A percentile compares a stretch with the other conserved stretches of the same genome.
phyloP scores from a whole-genome alignment of 2,329 filamentous ascomycete species.

The Fusarium siculi region DNA sequence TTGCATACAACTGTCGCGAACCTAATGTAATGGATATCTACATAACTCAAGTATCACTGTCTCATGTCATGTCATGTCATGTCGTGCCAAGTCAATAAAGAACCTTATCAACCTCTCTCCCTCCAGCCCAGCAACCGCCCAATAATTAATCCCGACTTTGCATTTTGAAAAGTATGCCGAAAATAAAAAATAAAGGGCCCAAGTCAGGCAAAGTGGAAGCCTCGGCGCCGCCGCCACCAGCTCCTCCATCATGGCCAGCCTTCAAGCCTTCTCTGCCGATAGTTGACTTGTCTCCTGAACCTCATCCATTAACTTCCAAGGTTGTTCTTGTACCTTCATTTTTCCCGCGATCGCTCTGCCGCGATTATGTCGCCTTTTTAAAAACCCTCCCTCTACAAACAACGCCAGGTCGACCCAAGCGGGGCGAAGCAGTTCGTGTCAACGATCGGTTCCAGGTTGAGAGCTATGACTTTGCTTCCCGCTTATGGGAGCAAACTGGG shows the following conservation, averaged over 20 bases:
- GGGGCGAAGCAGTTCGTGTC: slow-evolving; percentile 82
- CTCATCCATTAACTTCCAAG: slow-evolving; percentile 64
- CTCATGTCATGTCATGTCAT: background rate
- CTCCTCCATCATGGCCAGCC: slow-evolving; percentile 70
- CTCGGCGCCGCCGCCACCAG: slow-evolving; percentile 46
- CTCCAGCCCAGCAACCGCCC: background rate
- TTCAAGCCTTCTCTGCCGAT: slow-evolving; percentile 76
- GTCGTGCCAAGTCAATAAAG: background rate
- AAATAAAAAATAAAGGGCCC: slow-evolving; percentile 47
- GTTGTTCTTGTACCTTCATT: slow-evolving; percentile 80
- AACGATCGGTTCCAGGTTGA: slow-evolving; percentile 91
- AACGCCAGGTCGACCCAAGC: slow-evolving; percentile 81
- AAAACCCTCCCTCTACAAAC: slow-evolving; percentile 75
- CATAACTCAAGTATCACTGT: background rate
- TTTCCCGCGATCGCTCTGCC: slow-evolving; percentile 79
- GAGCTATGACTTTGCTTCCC: slow-evolving; percentile 77
- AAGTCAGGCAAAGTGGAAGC: slow-evolving; percentile 40
- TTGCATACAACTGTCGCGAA: slow-evolving; percentile 15
- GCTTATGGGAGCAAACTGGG: slow-evolving; percentile 81
- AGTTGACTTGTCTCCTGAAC: slow-evolving; percentile 69
- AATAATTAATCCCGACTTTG: background rate
- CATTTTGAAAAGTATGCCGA: slow-evolving; percentile 40
- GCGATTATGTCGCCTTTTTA: slow-evolving; percentile 79
- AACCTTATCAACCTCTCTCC: background rate
- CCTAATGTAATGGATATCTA: background rate